These are phyloP conservation scores for Hypoxylon sp. DNA, from an alignment of 2,329 filamentous ascomycete genomes.

Conservation along the genomic window DNA sequence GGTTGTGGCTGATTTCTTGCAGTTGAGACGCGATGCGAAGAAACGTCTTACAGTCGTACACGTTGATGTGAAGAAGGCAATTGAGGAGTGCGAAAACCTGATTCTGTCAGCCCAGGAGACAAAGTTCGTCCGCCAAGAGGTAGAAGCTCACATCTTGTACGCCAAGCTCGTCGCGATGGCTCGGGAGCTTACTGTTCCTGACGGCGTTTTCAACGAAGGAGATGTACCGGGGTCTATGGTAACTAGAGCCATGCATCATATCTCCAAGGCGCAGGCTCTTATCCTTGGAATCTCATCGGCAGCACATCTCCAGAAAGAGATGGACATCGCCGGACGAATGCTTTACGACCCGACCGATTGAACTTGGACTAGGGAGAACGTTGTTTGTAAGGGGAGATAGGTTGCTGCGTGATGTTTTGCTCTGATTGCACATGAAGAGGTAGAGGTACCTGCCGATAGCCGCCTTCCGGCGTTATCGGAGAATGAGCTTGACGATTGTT, in stretches of 20 bases:
- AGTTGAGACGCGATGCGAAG: constrained; percentile 18
- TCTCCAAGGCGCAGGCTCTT: constrained; percentile 12
- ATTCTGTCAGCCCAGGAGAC: constrained; percentile 54
- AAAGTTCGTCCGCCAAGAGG: constrained; percentile 57
- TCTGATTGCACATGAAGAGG: no score
- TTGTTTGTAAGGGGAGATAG: no score
- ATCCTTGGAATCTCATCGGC: constrained; percentile 48
- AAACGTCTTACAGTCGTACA: constrained; percentile 33
- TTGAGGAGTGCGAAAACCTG: constrained; percentile 57
- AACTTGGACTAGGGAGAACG: no score
- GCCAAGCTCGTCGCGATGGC: constrained; percentile 56
- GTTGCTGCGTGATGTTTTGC: no score
- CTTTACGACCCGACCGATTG: no score
- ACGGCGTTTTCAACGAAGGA: background rate
- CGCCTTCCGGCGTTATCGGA: no score
- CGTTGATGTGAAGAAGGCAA: constrained; percentile 23
- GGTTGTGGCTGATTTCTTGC: constrained; percentile 31
- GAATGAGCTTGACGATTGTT: no score
- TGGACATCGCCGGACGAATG: constrained; percentile 60
- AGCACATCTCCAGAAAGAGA: constrained; percentile 55
- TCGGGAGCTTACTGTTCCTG: constrained; percentile 14
- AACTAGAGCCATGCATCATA: constrained; percentile 8
- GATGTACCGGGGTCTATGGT: background rate
- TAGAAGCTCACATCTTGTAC: constrained; percentile 63
- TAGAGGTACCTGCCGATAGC: no score